Evolutionary conservation across 2,329 filamentous ascomycete genomes (phyloP).

Genomic region (Escovopsis weberi): DNA sequence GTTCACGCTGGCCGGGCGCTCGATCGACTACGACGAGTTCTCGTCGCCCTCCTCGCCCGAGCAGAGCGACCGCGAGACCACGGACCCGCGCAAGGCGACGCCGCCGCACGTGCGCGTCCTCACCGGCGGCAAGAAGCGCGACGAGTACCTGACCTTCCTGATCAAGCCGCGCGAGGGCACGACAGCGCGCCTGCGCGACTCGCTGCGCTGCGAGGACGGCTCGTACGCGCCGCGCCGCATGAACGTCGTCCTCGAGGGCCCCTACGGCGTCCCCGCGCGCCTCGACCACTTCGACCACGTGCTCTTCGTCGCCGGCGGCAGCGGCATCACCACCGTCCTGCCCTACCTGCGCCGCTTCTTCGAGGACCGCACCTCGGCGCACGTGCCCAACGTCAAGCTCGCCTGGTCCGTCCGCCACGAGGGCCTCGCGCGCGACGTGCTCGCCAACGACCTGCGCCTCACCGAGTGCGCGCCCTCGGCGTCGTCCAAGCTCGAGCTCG

Average conservation of each 20-base stretch:
- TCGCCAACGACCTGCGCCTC: conserved; percentile 13
- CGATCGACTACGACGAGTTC: conserved; percentile 1
- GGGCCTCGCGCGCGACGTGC: conserved; percentile 15
- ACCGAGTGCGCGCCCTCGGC: conserved; percentile 8
- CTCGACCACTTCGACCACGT: conserved; percentile 17
- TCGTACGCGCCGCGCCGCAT: conserved; percentile 8
- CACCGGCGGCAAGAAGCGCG: neutral
- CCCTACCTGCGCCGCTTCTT: conserved; percentile 16
- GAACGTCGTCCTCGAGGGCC: conserved; percentile 21
- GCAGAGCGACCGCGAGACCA: conserved; percentile 7
- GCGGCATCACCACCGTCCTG: conserved; percentile 21
- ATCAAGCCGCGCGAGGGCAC: conserved; percentile 23
- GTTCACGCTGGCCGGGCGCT: conserved; percentile 21
- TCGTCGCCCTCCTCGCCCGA: neutral
- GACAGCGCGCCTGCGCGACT: conserved; percentile 17
- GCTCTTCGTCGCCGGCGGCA: conserved; percentile 23
- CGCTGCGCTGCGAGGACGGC: conserved; percentile 6
- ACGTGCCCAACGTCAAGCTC: conserved; percentile 12
- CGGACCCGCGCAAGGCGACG: conserved; percentile 6
- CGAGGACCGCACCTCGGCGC: conserved; percentile 5
- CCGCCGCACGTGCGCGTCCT: conserved; percentile 3
- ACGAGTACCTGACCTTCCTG: conserved; percentile 17
- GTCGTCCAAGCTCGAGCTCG: conserved; percentile 10
- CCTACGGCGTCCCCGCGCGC: conserved; percentile 19
- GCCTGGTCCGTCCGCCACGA: conserved; percentile 20